A percentile compares a stretch with the other conserved stretches of the same genome.
Conservation (phyloP, 108 stramenopile genomes). For the Stephanodiscus triporus region DNA sequence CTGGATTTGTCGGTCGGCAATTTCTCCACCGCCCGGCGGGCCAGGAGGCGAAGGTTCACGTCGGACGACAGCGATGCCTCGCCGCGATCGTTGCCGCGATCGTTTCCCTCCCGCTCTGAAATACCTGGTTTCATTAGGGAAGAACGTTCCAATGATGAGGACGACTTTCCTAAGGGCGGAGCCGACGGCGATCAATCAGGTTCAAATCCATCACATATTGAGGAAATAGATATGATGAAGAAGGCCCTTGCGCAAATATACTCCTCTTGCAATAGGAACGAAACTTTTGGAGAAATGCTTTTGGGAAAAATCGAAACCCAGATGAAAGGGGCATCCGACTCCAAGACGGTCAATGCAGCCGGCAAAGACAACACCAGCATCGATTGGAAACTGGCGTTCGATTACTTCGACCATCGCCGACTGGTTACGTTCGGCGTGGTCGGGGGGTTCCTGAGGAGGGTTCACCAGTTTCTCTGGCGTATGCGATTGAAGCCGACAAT, state of each 20-base stretch:
- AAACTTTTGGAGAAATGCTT: constrained; percentile 74
- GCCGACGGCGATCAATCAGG: background rate
- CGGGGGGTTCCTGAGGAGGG: constrained; percentile 75
- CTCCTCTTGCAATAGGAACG: constrained; percentile 59
- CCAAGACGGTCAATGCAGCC: background rate
- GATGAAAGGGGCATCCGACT: background rate
- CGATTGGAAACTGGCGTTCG: constrained; percentile 70
- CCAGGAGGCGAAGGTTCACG: background rate
- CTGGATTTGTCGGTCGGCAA: constrained; percentile 10
- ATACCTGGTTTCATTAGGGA: constrained; percentile 13
- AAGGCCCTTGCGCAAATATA: constrained; percentile 69
- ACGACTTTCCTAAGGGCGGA: background rate
- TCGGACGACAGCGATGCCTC: background rate
- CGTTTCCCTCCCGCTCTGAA: constrained; percentile 32
- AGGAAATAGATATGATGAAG: constrained; percentile 57
- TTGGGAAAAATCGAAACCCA: constrained; percentile 25
- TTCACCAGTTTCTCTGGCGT: constrained; percentile 77
- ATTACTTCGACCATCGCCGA: constrained; percentile 82
- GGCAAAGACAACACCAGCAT: constrained; percentile 14
- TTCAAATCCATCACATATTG: constrained; percentile 5
- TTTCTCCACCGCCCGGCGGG: background rate
- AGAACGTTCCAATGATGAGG: constrained; percentile 24
- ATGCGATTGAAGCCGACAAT: constrained; percentile 22
- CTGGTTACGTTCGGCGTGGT: constrained; percentile 87
- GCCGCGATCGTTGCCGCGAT: constrained; percentile 16